Base-by-base conservation (phyloP, 2,329 filamentous ascomycete genomes). In the Stachybotrys chlorohalonatus region DNA sequence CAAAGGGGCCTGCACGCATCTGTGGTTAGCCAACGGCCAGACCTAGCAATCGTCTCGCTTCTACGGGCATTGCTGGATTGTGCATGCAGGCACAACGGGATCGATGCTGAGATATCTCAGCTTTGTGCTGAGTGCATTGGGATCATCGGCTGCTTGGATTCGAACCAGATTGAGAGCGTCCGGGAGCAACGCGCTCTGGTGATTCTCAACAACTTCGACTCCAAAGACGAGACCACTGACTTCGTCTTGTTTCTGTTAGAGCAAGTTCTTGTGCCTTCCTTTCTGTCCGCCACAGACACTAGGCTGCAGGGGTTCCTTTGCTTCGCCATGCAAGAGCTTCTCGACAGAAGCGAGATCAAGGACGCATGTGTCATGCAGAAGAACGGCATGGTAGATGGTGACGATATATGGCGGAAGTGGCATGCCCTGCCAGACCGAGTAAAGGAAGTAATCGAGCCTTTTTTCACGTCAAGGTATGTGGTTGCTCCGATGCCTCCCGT, bases 241-340 rank as follows among this genome's bases (percentile, higher is more conserved):
- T 99, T 97, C 69, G 83, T 90, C 7, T 77, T 94, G 47, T 91
- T 92, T 63, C 78, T 96, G 50, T 77, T 99, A 15, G 87, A 96
- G 63, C 82, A 95, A 65, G 87, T 96, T 7, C 75, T 99, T 11
- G 90, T 97, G 31, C 91, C 92, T 57, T 87, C 92, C 1, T 99
- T 99, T 65, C 76, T 95, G 48, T 95, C 93, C 1, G 88, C 90
- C 1, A 94, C 88, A 0, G 95, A 96, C 66, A 88, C 91, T 2
- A 86, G 84, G 59, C 80, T 91, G 6, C 94, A 97, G 68, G 92
- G 91, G 0, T 96, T 95, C 66, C 78, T 99, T 16, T 93, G 93
- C 1, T 99, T 89, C 70, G 89, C 87, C 2, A 96, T 99, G 85
- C 94, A 99, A 69, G 87, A 95, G 63, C 79, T 97, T 47, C 79